phyloP scores from a whole-genome alignment of 148 eudicot species.

The Dysphania ambrosioides region DNA sequence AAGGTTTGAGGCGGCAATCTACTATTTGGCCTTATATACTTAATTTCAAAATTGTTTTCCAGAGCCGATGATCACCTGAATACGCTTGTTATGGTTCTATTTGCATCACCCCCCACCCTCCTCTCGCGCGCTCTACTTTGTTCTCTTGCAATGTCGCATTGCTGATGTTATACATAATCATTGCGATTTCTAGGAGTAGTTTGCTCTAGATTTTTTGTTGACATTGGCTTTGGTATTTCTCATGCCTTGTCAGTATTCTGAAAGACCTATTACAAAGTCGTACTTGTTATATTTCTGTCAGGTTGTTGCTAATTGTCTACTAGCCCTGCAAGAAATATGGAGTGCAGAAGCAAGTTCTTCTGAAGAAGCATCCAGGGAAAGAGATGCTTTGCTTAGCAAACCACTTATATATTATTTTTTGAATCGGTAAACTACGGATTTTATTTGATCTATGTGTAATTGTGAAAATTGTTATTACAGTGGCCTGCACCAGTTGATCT shows the following conservation, averaged over 20 bases:
- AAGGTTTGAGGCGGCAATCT: not conserved
- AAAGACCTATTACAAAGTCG: not conserved
- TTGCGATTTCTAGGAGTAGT: not conserved
- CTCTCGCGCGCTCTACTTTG: no score
- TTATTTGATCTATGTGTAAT: no score
- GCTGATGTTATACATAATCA: not conserved
- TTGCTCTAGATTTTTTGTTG: not conserved
- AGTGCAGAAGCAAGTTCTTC: conserved; percentile 79
- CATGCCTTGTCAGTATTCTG: no score
- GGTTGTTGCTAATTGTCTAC: conserved; percentile 94
- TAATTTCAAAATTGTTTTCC: not conserved
- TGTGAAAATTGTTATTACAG: not conserved
- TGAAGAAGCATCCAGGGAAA: conserved; percentile 88
- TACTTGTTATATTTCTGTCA: conserved; percentile 28
- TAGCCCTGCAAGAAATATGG: conserved; percentile 96
- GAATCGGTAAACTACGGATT: conserved; percentile 51
- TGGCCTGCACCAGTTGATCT: not conserved
- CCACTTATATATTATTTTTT: conserved; percentile 69
- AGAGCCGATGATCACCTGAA: conserved; percentile 2
- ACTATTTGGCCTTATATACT: not conserved
- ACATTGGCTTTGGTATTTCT: not conserved
- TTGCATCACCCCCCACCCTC: not conserved
- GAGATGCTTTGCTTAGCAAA: conserved; percentile 87
- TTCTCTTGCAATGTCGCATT: not conserved
- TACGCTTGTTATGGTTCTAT: not conserved